phyloP scores from a whole-genome alignment of 169 alveolate genomes.

The Plasmodium gaboni region DNA sequence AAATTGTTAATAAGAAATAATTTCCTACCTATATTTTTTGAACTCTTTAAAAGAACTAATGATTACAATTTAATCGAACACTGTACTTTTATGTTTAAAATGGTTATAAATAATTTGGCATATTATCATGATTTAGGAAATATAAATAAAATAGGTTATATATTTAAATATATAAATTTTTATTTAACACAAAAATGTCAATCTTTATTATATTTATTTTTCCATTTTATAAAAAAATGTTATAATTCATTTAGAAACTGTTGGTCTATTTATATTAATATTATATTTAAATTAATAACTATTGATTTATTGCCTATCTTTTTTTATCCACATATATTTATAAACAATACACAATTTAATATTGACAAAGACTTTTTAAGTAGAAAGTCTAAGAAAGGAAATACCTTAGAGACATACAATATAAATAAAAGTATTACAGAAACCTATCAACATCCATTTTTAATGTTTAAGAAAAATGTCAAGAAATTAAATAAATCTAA shows the following conservation, averaged over 20 bases:
- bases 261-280: slow-evolving; percentile 58
- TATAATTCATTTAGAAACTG: slow-evolving; percentile 69
- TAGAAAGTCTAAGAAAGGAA: slow-evolving; percentile 51
- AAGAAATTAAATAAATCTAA: slow-evolving; percentile 66
- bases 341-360: slow-evolving; percentile 52
- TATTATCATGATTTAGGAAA: slow-evolving; percentile 57
- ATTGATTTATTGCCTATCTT: slow-evolving; percentile 62
- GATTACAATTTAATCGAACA: slow-evolving; percentile 58
- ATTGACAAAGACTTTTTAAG: slow-evolving; percentile 44
- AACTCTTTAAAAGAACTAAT: slow-evolving; percentile 50
- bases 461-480: slow-evolving; percentile 64
- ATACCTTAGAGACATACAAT: slow-evolving; percentile 52
- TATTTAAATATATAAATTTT: slow-evolving; percentile 66
- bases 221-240: slow-evolving; percentile 64
- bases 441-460: slow-evolving; percentile 52
- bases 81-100: slow-evolving; percentile 60
- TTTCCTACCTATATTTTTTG: slow-evolving; percentile 60
- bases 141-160: slow-evolving; percentile 50
- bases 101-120: slow-evolving; percentile 58
- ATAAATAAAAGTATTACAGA: slow-evolving; percentile 69
- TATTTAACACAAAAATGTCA: slow-evolving; percentile 72
- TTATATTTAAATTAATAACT: slow-evolving; percentile 44
- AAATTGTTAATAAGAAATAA: slow-evolving; percentile 64
- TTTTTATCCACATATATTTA: slow-evolving; percentile 61
- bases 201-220: slow-evolving; percentile 56